Evolutionary conservation across 768 basidiomycete species (phyloP), one percentile per base, ranked within the genome.

Genomic region (Melanogaster broomeanus): DNA sequence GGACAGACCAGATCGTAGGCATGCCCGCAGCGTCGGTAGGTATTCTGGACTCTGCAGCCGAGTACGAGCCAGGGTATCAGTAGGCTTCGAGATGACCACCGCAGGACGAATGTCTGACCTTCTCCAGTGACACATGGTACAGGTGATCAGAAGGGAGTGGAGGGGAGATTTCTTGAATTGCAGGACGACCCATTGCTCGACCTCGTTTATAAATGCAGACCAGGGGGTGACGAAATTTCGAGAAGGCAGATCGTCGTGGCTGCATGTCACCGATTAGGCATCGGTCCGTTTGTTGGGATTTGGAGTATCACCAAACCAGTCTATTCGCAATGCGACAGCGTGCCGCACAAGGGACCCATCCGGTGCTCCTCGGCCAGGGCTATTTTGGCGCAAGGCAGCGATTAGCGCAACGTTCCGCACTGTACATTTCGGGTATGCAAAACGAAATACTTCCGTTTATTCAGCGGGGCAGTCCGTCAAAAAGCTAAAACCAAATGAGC

Each of bases 51-150:
- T 67, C 88, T 90, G 61, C 49, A 49, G 31, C 41, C 41, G 45
- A 48, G 40, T 30, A 19, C 24, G 37, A 22, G 28, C 39, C 42
- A 46, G 45, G 44, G 45, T 52, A 37, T 52, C 55, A 57, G 61
- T 47, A 27, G 30, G 19, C 42, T 19, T 55, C 57, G 22, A 40
- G 35, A 56, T 46, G 49, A 63, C 52, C 46, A 9, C 47, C 6
- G 33, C 34, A 31, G 12, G 57, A 52, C 30, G 38, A 57, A 48
- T 21, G 42, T 44, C 77, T 62, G 56, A 89, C 88, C 87, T 84
- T 74, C 86, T 80, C 78, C 77, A 84, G 67, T 74, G 77, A 65
- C 88, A 90, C 88, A 90, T 90, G 25, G 46, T 45, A 55, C 53
- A 62, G 57, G 39, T 41, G 57, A 50, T 61, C 51, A 52, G 52